A percentile compares a stretch with the other conserved stretches of the same genome.
These are phyloP conservation scores for Hygrophila difformis DNA, from an alignment of 257 asterid species.

Conservation along the genomic window DNA sequence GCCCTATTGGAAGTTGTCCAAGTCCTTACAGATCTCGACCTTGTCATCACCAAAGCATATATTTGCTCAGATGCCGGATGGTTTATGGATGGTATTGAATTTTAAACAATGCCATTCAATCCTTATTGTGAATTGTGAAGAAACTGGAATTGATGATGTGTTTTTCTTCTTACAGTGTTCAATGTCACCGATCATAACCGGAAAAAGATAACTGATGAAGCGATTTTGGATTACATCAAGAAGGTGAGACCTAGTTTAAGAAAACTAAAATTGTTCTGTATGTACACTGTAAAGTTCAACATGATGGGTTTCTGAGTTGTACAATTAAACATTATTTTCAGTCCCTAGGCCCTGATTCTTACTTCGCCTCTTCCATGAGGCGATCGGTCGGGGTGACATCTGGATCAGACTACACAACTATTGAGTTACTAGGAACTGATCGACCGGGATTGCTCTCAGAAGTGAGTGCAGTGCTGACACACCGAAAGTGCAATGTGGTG, in stretches of 20 bases:
- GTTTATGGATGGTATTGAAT: conserved; percentile 89
- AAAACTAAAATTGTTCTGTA: no score
- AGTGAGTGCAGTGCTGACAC: conserved; percentile 89
- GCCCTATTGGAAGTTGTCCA: conserved; percentile 90
- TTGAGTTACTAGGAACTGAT: conserved; percentile 85
- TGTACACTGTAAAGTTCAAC: no score
- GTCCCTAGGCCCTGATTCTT: conserved; percentile 97
- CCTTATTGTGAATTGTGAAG: conserved; percentile 8
- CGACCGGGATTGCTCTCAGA: conserved; percentile 95
- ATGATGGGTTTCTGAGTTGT: neutral
- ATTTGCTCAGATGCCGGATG: conserved; percentile 98
- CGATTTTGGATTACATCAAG: conserved; percentile 60
- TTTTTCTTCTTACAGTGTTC: conserved; percentile 41
- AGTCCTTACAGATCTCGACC: conserved; percentile 89
- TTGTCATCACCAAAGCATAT: conserved; percentile 70
- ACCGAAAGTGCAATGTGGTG: conserved; percentile 83
- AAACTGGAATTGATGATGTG: neutral
- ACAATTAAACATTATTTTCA: conserved; percentile 22
- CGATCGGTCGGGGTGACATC: conserved; percentile 79
- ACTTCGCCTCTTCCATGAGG: conserved; percentile 88
- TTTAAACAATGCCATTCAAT: neutral
- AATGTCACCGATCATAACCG: conserved; percentile 86
- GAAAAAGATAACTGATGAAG: conserved; percentile 78
- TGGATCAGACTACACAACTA: conserved; percentile 62
- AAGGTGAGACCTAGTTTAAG: no score